Evolutionary conservation across 108 stramenopile species (phyloP), one percentile per base, ranked within the genome.

Genomic region (Conticribra guillardii): DNA sequence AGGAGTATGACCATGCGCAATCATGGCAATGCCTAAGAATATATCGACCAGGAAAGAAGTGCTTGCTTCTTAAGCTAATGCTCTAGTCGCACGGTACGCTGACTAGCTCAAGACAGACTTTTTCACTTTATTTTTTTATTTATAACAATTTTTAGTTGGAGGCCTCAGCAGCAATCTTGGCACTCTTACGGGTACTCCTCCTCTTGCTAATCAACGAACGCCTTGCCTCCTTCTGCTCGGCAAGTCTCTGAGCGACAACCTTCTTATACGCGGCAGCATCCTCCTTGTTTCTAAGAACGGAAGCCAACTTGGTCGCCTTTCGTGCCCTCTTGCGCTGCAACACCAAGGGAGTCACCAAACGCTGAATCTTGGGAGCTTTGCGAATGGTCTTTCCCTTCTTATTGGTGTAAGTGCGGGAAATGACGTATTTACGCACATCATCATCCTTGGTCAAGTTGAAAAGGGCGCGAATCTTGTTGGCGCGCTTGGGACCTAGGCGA

Each of bases 361-460:
- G 97, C 84, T 99, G 99, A 88, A 99, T 98, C 85, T 98, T 97
- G 85, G 99, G 98, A 31, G 94, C 80, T 93, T 99, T 99, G 79
- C 87, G 83, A 29, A 85, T 74, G 53, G 79, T 78, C 85, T 88
- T 89, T 48, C 97, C 98, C 83, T 96, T 97, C 93, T 99, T 98
- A 89, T 89, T 92, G 82, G 94, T 96, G 82, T 96, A 97, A 62
- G 82, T 88, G 79, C 98, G 98, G 51, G 85, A 69, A 74, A 99
- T 98, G 68, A 98, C 97, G 73, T 96, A 99, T 84, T 99, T 97
- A 67, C 91, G 83, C n/a, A 98, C 97, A 88, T 99, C 98, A 69
- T 99, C 98, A 23, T 98, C 96, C 93, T 98, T 98, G 87, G 95
- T 79, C 74, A 99, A 85, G 93, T 97, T 97, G 91, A 99, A 99